phyloP scores from a whole-genome alignment of 768 basidiomycete genomes.

The Lentinula guzmanii region DNA sequence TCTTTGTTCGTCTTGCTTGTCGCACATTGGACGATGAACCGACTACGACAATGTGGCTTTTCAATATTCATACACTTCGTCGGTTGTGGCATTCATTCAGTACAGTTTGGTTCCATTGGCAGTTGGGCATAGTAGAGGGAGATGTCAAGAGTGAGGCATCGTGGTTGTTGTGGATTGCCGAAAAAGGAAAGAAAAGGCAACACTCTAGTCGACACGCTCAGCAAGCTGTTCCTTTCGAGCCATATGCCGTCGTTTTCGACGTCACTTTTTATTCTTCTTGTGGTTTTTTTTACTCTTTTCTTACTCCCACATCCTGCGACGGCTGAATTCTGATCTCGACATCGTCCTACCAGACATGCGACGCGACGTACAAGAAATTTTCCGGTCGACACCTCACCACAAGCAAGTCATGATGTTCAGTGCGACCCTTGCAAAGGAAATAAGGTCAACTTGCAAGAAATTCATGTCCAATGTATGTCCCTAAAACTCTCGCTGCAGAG shows the following conservation, averaged over 20 bases:
- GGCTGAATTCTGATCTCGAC: slow-evolving; percentile 59
- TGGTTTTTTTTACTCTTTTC: slow-evolving; percentile 13
- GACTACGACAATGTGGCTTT: slow-evolving; percentile 31
- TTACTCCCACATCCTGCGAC: slow-evolving; percentile 38
- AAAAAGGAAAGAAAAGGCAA: slow-evolving; percentile 11
- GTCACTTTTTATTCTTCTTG: slow-evolving; percentile 9
- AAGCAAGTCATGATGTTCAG: slow-evolving; percentile 99
- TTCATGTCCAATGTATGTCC: slow-evolving; percentile 95
- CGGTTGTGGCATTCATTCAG: slow-evolving; percentile 31
- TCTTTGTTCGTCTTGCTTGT: slow-evolving; percentile 34
- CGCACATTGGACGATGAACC: slow-evolving; percentile 8
- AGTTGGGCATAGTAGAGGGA: slow-evolving; percentile 30
- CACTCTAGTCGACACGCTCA: not conserved
- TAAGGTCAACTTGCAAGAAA: slow-evolving; percentile 96
- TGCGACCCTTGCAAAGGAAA: slow-evolving; percentile 95
- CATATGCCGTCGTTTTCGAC: slow-evolving; percentile 16
- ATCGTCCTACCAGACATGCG: slow-evolving; percentile 94
- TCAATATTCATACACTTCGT: slow-evolving; percentile 22
- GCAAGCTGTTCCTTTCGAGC: slow-evolving; percentile 28
- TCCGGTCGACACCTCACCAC: slow-evolving; percentile 97
- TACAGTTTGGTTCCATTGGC: slow-evolving; percentile 31
- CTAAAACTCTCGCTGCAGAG: not conserved
- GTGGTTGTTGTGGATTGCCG: slow-evolving; percentile 16
- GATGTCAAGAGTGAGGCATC: not conserved
- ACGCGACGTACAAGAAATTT: slow-evolving; percentile 99